Conservation (phyloP, 768 basidiomycete genomes). For the Rhodotorula kratochvilovae region DNA sequence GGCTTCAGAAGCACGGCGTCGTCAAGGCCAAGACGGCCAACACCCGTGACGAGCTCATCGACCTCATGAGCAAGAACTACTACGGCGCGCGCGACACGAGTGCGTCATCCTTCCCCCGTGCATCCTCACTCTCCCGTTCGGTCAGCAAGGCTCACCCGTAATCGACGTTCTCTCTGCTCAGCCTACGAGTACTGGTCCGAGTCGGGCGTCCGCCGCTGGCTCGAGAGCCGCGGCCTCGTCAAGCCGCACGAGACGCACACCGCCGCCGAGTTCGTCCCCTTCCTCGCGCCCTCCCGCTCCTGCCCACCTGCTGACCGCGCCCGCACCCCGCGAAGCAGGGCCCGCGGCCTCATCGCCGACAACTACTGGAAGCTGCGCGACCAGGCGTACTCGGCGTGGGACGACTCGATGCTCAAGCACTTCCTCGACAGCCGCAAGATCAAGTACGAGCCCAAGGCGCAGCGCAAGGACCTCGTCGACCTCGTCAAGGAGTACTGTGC, state of each 20-base stretch:
- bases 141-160: no score
- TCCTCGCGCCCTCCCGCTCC: neutral
- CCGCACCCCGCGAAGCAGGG: conserved; percentile 44
- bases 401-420: conserved; percentile 66
- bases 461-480: conserved; percentile 22
- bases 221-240: conserved; percentile 38
- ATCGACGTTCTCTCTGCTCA: neutral
- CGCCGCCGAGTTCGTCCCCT: conserved; percentile 19
- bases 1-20: conserved; percentile 75
- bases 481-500: conserved; percentile 33
- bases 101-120: no score
- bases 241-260: conserved; percentile 34
- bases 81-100: conserved; percentile 51
- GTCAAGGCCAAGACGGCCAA: conserved; percentile 63
- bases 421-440: conserved; percentile 75
- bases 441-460: conserved; percentile 53
- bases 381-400: conserved; percentile 57
- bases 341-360: conserved; percentile 47
- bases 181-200: conserved; percentile 42
- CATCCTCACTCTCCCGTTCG: no score
- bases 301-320: neutral
- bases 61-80: conserved; percentile 73
- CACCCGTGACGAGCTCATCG: conserved; percentile 58
- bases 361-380: conserved; percentile 51
- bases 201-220: conserved; percentile 39